phyloP scores from a whole-genome alignment of 2,329 filamentous ascomycete genomes.

The Fusarium sp. region DNA sequence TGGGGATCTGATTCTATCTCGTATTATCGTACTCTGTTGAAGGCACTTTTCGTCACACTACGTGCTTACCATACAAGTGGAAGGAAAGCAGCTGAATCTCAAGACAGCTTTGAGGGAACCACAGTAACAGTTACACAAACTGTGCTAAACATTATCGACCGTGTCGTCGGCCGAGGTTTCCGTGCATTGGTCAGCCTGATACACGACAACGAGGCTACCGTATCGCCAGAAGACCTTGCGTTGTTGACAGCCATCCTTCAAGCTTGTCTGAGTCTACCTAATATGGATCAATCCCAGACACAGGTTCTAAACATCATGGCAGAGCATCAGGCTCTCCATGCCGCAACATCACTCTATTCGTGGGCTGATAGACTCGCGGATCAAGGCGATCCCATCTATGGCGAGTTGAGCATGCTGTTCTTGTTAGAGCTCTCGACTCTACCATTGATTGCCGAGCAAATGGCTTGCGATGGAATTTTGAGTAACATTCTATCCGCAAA shows the following conservation, averaged over 20 bases:
- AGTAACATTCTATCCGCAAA: conserved; percentile 81
- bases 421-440: conserved; percentile 87
- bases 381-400: conserved; percentile 87
- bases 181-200: conserved; percentile 81
- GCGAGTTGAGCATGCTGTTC: conserved; percentile 89
- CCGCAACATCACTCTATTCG: conserved; percentile 87
- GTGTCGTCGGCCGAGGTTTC: conserved; percentile 83
- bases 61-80: conserved; percentile 65
- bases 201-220: conserved; percentile 72
- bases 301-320: conserved; percentile 76
- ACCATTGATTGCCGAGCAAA: conserved; percentile 82
- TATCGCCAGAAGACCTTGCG: conserved; percentile 81
- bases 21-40: conserved; percentile 86
- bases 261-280: conserved; percentile 80
- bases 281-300: conserved; percentile 74
- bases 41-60: conserved; percentile 84
- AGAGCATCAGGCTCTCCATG: conserved; percentile 77
- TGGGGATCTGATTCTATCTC: conserved; percentile 62
- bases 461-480: conserved; percentile 87
- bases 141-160: conserved; percentile 81
- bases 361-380: conserved; percentile 88
- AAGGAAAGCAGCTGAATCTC: conserved; percentile 46
- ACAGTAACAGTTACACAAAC: conserved; percentile 63
- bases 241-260: conserved; percentile 90
- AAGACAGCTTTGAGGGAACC: conserved; percentile 48